A percentile compares a stretch with the other conserved stretches of the same genome.
These are phyloP conservation scores for Colletotrichum siamense DNA, from an alignment of 2,329 filamentous ascomycete species.

Conservation along the genomic window DNA sequence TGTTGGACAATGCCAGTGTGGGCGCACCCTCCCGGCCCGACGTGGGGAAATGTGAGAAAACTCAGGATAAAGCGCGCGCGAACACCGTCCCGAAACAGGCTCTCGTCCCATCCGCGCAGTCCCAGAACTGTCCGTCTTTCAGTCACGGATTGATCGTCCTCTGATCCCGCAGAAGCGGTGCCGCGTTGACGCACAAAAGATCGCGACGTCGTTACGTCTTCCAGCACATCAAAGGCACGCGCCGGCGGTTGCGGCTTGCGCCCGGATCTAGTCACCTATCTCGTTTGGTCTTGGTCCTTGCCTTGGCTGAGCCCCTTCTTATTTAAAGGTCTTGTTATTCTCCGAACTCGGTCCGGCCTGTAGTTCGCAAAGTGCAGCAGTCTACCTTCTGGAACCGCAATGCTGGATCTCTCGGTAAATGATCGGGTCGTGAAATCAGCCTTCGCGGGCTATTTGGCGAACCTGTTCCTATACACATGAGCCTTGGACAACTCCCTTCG, in stretches of 20 bases:
- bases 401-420: neutral
- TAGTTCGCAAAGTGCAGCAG: neutral
- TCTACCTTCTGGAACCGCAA: neutral
- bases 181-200: neutral
- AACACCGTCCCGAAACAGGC: neutral
- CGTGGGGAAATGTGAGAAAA: neutral
- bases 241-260: conserved; percentile 8
- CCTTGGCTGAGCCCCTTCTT: neutral
- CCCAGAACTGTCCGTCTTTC: neutral
- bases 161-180: neutral
- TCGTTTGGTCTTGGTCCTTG: neutral
- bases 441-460: neutral
- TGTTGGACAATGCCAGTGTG: neutral
- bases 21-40: neutral
- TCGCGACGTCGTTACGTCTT: neutral
- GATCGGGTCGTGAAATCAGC: neutral
- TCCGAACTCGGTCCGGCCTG: neutral
- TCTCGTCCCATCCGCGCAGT: neutral
- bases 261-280: conserved; percentile 13
- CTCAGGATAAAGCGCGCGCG: neutral
- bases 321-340: neutral
- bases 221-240: neutral
- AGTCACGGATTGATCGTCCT: neutral
- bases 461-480: neutral
- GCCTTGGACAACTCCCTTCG: neutral